Percentiles rank a stretch among this genome's conserved stretches.
These are phyloP conservation scores for Condylostoma magnum DNA, from an alignment of 169 alveolate genomes.

Conservation along the genomic window DNA sequence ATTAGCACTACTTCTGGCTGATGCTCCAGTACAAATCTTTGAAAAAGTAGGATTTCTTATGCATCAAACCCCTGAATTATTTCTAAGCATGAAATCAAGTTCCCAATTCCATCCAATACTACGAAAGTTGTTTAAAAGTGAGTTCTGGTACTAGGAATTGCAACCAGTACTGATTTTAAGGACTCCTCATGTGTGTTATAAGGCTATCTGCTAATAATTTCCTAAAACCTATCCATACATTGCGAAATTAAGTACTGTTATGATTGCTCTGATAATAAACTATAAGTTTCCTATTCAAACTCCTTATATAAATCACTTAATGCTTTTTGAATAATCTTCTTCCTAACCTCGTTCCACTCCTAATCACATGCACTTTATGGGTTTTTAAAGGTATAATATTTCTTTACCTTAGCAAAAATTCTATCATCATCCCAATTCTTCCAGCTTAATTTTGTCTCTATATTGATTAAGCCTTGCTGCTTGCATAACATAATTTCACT, in stretches of 20 bases:
- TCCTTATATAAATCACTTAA: constrained; percentile 31
- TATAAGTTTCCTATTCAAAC: background rate
- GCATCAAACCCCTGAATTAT: too few relatives aligned
- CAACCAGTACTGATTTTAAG: too few relatives aligned
- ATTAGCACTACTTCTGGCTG: constrained; percentile 15
- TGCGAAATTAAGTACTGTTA: background rate
- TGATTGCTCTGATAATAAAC: background rate
- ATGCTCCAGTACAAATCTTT: background rate
- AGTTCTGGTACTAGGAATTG: too few relatives aligned
- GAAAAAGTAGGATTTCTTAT: background rate
- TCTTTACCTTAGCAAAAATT: constrained; percentile 9
- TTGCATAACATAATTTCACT: constrained; percentile 39
- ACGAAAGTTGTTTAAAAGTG: too few relatives aligned
- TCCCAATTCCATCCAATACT: background rate
- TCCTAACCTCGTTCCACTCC: constrained; percentile 40
- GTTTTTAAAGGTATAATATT: background rate
- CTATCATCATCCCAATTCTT: constrained; percentile 2
- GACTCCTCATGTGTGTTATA: background rate
- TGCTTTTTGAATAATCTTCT: constrained; percentile 30
- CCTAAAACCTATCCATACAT: background rate
- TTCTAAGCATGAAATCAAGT: too few relatives aligned
- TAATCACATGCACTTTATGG: background rate
- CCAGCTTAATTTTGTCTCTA: constrained; percentile 37
- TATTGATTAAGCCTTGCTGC: constrained; percentile 34
- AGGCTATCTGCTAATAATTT: background rate